Evolutionary conservation across 2,329 filamentous ascomycete species (phyloP).

Genomic region (Verticillium alfalfae): DNA sequence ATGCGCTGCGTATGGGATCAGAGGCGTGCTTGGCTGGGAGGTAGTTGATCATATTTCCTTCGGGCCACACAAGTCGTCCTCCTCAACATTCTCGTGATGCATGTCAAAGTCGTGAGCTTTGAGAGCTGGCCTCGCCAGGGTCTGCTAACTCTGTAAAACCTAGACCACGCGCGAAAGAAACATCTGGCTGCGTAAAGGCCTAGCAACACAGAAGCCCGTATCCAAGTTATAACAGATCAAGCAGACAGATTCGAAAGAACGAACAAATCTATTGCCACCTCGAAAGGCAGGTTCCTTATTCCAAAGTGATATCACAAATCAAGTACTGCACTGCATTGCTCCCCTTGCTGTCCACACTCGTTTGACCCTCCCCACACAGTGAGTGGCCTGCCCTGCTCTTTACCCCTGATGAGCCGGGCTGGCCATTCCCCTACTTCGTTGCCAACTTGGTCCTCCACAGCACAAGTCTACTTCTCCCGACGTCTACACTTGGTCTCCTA

Average conservation of each 20-base stretch:
- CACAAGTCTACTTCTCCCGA: background rate
- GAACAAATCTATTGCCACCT: background rate
- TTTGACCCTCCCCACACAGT: background rate
- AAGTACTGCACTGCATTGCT: background rate
- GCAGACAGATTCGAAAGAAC: background rate
- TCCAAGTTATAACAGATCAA: background rate
- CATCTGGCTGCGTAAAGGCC: no score
- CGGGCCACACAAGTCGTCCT: no score
- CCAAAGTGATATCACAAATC: background rate
- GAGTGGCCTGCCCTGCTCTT: background rate
- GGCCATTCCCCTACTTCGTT: background rate
- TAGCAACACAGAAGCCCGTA: no score
- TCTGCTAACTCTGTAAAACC: no score
- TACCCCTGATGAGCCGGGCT: background rate
- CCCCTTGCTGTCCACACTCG: background rate
- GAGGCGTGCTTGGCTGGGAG: background rate
- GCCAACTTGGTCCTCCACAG: background rate
- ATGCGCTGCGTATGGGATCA: background rate
- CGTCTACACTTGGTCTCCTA: background rate
- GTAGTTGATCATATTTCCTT: background rate
- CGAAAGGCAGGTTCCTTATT: background rate
- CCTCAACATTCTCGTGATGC: no score
- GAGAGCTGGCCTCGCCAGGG: no score
- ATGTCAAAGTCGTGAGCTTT: no score
- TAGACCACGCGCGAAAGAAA: no score